phyloP scores from a whole-genome alignment of 2,329 filamentous ascomycete species.

The Iodosphaeria phyllophila region DNA sequence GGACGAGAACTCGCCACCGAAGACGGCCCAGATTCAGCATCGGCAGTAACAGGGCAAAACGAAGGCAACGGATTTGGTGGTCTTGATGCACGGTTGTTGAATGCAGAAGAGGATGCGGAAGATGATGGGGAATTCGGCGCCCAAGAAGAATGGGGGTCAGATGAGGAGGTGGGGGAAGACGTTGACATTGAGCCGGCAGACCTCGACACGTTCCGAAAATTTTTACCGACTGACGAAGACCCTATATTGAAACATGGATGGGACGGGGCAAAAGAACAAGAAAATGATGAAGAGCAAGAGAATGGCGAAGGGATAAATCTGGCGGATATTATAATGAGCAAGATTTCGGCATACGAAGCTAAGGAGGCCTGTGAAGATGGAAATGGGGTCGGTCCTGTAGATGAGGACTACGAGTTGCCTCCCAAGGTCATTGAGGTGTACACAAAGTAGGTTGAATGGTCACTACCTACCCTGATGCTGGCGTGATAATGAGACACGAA shows the following conservation, averaged over 20 bases:
- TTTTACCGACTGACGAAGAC: constrained; percentile 55
- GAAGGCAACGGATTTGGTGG: constrained; percentile 58
- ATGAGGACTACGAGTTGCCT: constrained; percentile 73
- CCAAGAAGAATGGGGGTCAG: constrained; percentile 43
- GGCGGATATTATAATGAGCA: constrained; percentile 81
- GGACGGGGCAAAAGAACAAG: constrained; percentile 25
- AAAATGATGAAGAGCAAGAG: constrained; percentile 15
- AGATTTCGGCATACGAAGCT: constrained; percentile 87
- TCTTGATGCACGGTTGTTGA: constrained; percentile 59
- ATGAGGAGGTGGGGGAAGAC: constrained; percentile 53
- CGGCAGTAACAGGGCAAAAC: too few species aligned
- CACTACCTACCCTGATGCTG: too few species aligned
- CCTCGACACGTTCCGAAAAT: constrained; percentile 77
- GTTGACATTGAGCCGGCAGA: constrained; percentile 79
- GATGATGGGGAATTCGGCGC: constrained; percentile 30
- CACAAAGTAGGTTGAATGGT: constrained; percentile 43
- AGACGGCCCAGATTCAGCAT: constrained; percentile 43
- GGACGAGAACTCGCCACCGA: constrained; percentile 80
- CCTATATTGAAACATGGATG: constrained; percentile 52
- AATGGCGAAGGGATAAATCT: constrained; percentile 53
- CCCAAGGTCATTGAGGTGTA: constrained; percentile 90
- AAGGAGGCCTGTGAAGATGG: constrained; percentile 23
- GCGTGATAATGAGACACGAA: too few species aligned
- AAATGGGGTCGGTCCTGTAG: constrained; percentile 36
- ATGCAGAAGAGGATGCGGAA: constrained; percentile 32